phyloP scores from a whole-genome alignment of 1,284 basidiomycete genomes.

The Kwoniella shivajii region DNA sequence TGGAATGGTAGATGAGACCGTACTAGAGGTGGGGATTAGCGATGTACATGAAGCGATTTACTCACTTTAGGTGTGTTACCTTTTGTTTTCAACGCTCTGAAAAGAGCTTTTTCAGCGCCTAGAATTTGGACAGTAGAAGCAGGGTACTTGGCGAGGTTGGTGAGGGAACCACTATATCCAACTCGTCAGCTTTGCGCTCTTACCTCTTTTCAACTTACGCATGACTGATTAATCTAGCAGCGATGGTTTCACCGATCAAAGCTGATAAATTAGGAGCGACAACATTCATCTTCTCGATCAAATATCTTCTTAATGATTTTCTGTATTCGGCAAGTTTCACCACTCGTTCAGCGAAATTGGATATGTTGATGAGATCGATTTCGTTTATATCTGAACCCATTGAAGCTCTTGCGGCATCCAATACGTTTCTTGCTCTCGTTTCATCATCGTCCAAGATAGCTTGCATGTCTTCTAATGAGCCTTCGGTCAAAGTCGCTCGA shows the following conservation, averaged over 20 bases:
- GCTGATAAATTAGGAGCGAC: constrained; percentile 96
- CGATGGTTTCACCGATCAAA: constrained; percentile 91
- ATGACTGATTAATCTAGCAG: constrained; percentile 92
- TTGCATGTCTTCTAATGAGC: constrained; percentile 75
- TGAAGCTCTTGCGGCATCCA: constrained; percentile 89
- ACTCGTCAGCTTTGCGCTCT: neutral
- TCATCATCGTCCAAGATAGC: constrained; percentile 84
- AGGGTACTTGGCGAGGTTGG: constrained; percentile 97
- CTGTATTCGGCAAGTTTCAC: constrained; percentile 92
- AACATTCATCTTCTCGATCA: constrained; percentile 96
- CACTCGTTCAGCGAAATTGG: constrained; percentile 86
- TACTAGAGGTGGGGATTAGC: constrained; percentile 62
- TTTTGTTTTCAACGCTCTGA: constrained; percentile 97
- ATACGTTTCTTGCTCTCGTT: constrained; percentile 85
- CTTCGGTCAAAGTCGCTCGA: constrained; percentile 67
- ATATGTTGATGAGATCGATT: constrained; percentile 96
- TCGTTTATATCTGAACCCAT: constrained; percentile 95
- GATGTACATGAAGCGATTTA: neutral
- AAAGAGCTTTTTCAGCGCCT: constrained; percentile 97
- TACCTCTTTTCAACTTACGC: constrained; percentile 56
- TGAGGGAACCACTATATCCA: constrained; percentile 72
- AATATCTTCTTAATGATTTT: constrained; percentile 84
- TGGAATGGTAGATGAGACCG: constrained; percentile 88
- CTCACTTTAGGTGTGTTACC: constrained; percentile 94
- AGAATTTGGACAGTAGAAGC: constrained; percentile 98